Evolutionary conservation across 768 basidiomycete species (phyloP).

Genomic region (Tubosaeta brunneosetosa): DNA sequence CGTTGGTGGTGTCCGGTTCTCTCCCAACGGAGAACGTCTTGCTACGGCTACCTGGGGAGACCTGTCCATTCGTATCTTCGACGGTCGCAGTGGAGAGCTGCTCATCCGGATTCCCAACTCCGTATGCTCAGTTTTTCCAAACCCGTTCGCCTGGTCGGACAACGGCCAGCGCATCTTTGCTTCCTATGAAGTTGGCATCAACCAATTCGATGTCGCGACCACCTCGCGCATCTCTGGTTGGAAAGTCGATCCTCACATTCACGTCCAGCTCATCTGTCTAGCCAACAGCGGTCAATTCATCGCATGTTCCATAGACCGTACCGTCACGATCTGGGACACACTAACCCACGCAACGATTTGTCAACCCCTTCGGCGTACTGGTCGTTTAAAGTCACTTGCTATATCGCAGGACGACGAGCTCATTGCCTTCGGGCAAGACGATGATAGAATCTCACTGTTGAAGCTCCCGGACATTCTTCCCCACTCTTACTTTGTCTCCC

Average conservation of each 20-base stretch:
- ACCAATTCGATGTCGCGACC: background rate
- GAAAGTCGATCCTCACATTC: background rate
- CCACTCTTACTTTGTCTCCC: slow-evolving; percentile 3
- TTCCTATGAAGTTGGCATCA: background rate
- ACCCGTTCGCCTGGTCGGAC: slow-evolving; percentile 6
- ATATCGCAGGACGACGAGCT: background rate
- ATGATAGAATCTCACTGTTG: background rate
- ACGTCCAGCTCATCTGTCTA: background rate
- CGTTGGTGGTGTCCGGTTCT: slow-evolving; percentile 1
- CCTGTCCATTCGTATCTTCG: slow-evolving; percentile 5
- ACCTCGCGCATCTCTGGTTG: background rate
- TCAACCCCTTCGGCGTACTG: background rate
- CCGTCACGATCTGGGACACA: slow-evolving; percentile 5
- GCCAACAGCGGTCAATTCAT: slow-evolving; percentile 7
- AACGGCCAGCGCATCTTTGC: slow-evolving; percentile 7
- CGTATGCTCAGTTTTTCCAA: background rate
- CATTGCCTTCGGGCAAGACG: slow-evolving; percentile 4
- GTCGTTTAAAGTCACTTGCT: background rate
- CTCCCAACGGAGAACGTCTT: slow-evolving; percentile 2
- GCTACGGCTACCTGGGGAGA: slow-evolving; percentile 5
- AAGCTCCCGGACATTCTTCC: slow-evolving; percentile 1
- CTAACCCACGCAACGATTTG: background rate
- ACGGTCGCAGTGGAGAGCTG: slow-evolving; percentile 1
- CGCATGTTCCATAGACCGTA: background rate
- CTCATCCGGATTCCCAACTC: slow-evolving; percentile 2